phyloP scores from a whole-genome alignment of 2,329 filamentous ascomycete genomes.

The Colletotrichum sp. region DNA sequence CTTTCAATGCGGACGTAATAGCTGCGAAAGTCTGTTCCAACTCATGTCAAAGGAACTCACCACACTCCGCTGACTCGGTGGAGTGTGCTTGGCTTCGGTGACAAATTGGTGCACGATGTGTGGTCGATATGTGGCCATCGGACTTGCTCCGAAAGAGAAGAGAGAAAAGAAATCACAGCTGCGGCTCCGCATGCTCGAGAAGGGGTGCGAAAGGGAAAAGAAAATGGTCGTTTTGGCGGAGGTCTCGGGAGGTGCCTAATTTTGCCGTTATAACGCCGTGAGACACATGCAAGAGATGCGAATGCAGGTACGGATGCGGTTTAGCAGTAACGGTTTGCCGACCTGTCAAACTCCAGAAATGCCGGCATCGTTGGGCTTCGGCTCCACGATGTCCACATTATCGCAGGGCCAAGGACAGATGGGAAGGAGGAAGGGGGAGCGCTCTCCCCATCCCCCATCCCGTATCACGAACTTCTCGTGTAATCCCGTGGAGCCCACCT shows the following conservation, averaged over 20 bases:
- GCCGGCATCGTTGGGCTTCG: background rate
- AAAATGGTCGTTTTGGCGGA: background rate
- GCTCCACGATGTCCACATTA: background rate
- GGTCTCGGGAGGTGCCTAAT: slow-evolving; percentile 6
- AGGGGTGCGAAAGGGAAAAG: background rate
- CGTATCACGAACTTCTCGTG: background rate
- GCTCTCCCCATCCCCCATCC: background rate
- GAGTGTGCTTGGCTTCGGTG: background rate
- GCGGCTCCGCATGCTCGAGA: background rate
- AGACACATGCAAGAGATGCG: background rate
- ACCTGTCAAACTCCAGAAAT: background rate
- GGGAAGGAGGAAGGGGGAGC: background rate
- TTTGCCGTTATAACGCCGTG: slow-evolving; percentile 8
- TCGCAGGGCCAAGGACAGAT: background rate
- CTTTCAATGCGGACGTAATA: background rate
- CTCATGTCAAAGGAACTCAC: background rate
- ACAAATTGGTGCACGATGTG: background rate
- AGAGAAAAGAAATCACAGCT: too few relatives aligned
- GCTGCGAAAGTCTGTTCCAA: background rate
- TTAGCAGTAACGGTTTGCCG: background rate
- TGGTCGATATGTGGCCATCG: background rate
- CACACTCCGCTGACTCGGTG: background rate
- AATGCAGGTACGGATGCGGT: background rate
- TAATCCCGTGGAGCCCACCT: background rate
- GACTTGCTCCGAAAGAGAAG: background rate